A percentile compares a stretch with the other conserved stretches of the same genome.
phyloP scores from a whole-genome alignment of 306 rosid genomes.

The Begonia fuchsioides region DNA sequence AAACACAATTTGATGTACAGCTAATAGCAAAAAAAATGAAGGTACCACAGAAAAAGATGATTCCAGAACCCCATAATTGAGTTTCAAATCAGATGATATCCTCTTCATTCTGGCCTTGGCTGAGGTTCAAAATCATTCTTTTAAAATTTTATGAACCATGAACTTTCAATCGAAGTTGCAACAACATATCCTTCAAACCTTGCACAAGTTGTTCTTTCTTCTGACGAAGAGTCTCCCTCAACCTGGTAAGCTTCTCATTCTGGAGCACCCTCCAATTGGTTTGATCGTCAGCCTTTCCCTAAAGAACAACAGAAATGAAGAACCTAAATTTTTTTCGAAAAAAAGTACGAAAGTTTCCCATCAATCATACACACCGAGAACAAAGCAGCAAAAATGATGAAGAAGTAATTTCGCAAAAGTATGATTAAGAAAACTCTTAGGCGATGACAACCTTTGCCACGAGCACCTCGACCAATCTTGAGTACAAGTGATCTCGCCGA shows the following conservation, averaged over 20 bases:
- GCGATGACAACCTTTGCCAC: constrained; percentile 45
- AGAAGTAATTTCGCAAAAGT: constrained; percentile 3
- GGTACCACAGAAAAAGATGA: constrained; percentile 64
- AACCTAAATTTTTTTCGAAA: background rate
- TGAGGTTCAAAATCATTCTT: constrained; percentile 22
- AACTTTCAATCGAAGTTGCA: too few relatives aligned
- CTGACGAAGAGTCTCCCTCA: constrained; percentile 54
- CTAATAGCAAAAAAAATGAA: constrained; percentile 3
- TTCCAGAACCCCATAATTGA: constrained; percentile 54
- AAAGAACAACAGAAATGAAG: constrained; percentile 11
- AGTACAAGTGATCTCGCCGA: constrained; percentile 56
- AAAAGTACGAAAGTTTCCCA: background rate
- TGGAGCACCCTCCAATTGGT: constrained; percentile 69
- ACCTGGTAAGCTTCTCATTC: constrained; percentile 59
- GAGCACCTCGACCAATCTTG: constrained; percentile 57
- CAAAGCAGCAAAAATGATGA: background rate
- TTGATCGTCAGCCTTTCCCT: constrained; percentile 92
- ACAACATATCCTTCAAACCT: constrained; percentile 24
- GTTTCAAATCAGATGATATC: constrained; percentile 46
- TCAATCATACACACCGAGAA: background rate
- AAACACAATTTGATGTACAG: background rate
- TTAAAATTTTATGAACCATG: too few relatives aligned
- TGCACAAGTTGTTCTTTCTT: constrained; percentile 43
- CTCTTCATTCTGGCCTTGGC: constrained; percentile 58
- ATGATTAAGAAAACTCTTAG: constrained; percentile 5